These are phyloP conservation scores for Sechiopsis laciniata DNA, from an alignment of 306 rosid genomes.

Conservation along the genomic window DNA sequence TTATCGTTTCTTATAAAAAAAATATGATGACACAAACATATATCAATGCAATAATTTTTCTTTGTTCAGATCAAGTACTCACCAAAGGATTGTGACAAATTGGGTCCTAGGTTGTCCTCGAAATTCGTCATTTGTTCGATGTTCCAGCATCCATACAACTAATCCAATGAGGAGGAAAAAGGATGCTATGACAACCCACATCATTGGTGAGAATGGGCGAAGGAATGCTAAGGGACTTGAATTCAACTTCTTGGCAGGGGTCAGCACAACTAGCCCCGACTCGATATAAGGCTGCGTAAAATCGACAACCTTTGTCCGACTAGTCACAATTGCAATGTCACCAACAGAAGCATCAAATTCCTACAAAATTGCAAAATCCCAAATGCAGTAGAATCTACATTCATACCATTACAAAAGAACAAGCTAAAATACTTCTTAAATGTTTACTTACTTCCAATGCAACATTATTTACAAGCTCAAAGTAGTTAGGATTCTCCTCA, in stretches of 20 bases:
- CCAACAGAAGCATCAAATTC: slow-evolving; percentile 49
- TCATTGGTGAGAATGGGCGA: slow-evolving; percentile 35
- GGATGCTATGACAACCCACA: slow-evolving; percentile 39
- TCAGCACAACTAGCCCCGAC: slow-evolving; percentile 48
- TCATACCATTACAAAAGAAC: not conserved
- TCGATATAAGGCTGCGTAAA: slow-evolving; percentile 47
- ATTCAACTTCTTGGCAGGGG: slow-evolving; percentile 27
- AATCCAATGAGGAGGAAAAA: slow-evolving; percentile 38
- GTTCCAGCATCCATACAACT: slow-evolving; percentile 50
- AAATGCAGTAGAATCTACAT: slow-evolving; percentile 1
- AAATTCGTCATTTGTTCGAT: slow-evolving; percentile 40
- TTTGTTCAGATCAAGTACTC: not conserved
- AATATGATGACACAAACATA: not conserved
- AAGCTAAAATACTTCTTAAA: not conserved
- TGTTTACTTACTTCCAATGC: slow-evolving; percentile 33
- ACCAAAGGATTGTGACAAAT: slow-evolving; percentile 41
- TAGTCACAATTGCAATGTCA: slow-evolving; percentile 43
- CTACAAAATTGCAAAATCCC: slow-evolving; percentile 24
- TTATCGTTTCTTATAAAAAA: no score
- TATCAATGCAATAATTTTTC: not conserved
- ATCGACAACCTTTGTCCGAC: slow-evolving; percentile 39
- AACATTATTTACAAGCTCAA: slow-evolving; percentile 33
- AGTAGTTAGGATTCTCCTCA: slow-evolving; percentile 39
- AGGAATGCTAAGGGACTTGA: slow-evolving; percentile 43
- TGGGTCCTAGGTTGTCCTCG: slow-evolving; percentile 42